Conservation (phyloP, 2,329 filamentous ascomycete genomes). For the Verticillium klebahnii region DNA sequence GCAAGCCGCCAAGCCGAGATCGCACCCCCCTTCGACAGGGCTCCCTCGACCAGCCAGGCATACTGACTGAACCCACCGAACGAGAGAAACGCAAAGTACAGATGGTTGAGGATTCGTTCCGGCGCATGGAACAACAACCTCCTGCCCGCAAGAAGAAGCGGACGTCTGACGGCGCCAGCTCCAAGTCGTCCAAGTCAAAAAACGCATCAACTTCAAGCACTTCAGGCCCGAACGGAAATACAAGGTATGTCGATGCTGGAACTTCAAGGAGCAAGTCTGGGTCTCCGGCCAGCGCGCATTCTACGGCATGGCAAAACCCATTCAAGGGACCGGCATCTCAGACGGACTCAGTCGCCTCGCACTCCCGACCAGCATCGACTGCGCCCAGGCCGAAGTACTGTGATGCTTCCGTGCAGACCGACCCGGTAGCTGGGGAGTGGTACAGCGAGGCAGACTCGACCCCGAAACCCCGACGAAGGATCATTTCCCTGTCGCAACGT, state of each 20-base stretch:
- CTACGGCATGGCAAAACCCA: conserved; percentile 26
- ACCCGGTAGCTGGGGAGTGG: conserved; percentile 49
- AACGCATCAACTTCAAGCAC: conserved; percentile 14
- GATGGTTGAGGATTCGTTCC: conserved; percentile 60
- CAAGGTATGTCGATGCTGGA: conserved; percentile 46
- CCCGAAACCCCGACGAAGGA: conserved; percentile 37
- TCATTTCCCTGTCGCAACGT: conserved; percentile 50
- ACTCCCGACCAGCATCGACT: conserved; percentile 33
- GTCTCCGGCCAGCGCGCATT: conserved; percentile 41
- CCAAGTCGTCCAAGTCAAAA: conserved; percentile 21
- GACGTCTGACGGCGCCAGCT: conserved; percentile 46
- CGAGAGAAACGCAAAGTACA: conserved; percentile 64
- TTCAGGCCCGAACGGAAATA: conserved; percentile 6
- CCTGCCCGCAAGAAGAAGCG: conserved; percentile 59
- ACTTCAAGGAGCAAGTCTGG: conserved; percentile 50
- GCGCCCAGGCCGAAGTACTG: conserved; percentile 39
- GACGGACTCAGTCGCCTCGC: conserved; percentile 21
- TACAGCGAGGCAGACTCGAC: conserved; percentile 34
- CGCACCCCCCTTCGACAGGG: conserved; percentile 58
- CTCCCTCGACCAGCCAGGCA: conserved; percentile 54
- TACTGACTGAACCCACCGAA: conserved; percentile 60
- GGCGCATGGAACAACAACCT: conserved; percentile 56
- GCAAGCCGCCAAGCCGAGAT: conserved; percentile 64
- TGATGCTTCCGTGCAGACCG: conserved; percentile 50
- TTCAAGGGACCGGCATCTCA: conserved; percentile 20